Evolutionary conservation across 768 basidiomycete species (phyloP).

Genomic region (Suillus hirtellus): DNA sequence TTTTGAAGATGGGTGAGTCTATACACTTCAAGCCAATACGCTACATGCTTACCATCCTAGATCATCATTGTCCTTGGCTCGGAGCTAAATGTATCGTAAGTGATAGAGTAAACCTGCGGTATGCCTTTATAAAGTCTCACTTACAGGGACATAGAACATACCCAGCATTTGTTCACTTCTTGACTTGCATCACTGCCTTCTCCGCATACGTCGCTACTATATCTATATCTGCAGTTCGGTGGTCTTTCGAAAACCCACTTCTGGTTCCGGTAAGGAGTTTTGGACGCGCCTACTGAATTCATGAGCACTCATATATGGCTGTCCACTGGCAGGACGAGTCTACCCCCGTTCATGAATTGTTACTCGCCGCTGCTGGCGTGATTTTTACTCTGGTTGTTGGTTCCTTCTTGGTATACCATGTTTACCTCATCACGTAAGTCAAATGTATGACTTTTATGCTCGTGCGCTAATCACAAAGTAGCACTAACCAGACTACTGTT

Average conservation of each 20-base stretch:
- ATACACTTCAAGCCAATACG: not conserved
- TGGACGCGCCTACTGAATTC: not conserved
- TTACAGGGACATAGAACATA: constrained; percentile 79
- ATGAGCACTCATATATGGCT: constrained; percentile 13
- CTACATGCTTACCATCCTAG: constrained; percentile 35
- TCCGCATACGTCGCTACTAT: constrained; percentile 60
- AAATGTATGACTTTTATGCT: constrained; percentile 3
- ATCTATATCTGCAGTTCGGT: constrained; percentile 54
- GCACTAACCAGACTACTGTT: constrained; percentile 85
- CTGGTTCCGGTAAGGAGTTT: constrained; percentile 51
- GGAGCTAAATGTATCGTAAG: constrained; percentile 75
- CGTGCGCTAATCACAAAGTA: constrained; percentile 25
- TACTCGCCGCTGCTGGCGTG: constrained; percentile 58
- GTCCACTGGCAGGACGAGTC: constrained; percentile 48
- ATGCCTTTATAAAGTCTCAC: constrained; percentile 5
- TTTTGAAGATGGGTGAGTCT: constrained; percentile 78
- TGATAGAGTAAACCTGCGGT: not conserved
- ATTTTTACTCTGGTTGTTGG: constrained; percentile 68
- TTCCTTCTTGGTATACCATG: constrained; percentile 73
- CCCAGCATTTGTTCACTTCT: constrained; percentile 80
- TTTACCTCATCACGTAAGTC: constrained; percentile 73
- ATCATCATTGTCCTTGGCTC: constrained; percentile 89
- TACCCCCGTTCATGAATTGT: constrained; percentile 71
- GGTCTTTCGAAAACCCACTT: constrained; percentile 65
- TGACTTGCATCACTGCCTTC: constrained; percentile 61